These are phyloP conservation scores for Saraca asoca DNA, from an alignment of 331 rosid genomes.

Conservation along the genomic window DNA sequence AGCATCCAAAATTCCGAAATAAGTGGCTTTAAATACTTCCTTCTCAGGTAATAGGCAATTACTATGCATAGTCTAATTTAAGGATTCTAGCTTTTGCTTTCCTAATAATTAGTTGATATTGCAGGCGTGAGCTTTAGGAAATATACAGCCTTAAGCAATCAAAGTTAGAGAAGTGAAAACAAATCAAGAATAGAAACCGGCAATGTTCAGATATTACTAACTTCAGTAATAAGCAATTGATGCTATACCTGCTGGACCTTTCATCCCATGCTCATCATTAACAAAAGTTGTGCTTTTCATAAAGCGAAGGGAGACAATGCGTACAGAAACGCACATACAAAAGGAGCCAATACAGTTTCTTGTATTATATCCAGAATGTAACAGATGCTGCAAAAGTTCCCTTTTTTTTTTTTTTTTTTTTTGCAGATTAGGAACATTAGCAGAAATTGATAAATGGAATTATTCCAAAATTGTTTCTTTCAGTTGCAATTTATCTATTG, in stretches of 20 bases:
- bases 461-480: no score
- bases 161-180: background rate
- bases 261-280: conserved; percentile 17
- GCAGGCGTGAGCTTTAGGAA: conserved; percentile 32
- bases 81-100: conserved; percentile 17
- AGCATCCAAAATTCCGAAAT: background rate
- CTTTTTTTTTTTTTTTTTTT: conserved; percentile 2
- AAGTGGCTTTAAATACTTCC: conserved; percentile 22
- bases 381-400: conserved; percentile 16
- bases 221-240: background rate
- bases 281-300: background rate
- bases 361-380: background rate
- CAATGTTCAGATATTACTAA: conserved; percentile 24
- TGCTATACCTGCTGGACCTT: conserved; percentile 5
- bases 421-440: conserved; percentile 16
- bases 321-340: background rate
- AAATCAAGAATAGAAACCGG: conserved; percentile 23
- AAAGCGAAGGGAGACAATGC: background rate
- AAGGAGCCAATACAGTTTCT: conserved; percentile 11
- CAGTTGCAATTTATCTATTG: no score
- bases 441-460: background rate
- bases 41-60: conserved; percentile 35
- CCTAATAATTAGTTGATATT: conserved; percentile 25
- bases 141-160: conserved; percentile 12
- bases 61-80: conserved; percentile 28